A percentile compares a stretch with the other conserved stretches of the same genome.
Conservation (phyloP, 192 early-diverging fungal genomes). For the Coemansia sp. region DNA sequence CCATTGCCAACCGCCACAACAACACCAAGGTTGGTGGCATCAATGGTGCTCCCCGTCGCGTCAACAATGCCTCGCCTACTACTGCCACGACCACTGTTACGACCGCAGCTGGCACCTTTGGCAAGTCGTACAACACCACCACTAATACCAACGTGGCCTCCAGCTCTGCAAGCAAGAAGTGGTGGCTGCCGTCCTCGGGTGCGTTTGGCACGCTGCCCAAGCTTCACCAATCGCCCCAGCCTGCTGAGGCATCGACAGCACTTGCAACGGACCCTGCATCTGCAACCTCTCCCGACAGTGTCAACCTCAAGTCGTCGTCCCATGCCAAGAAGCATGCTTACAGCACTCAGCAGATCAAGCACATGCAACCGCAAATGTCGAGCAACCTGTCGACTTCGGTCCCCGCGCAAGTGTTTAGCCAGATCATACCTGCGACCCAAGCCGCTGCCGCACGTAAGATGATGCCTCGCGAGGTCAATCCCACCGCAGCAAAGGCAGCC, state of each 20-base stretch:
- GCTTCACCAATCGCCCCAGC: slow-evolving; percentile 15
- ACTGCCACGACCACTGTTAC: background rate
- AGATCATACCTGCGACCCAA: slow-evolving; percentile 55
- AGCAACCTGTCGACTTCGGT: slow-evolving; percentile 52
- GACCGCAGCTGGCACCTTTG: slow-evolving; percentile 11
- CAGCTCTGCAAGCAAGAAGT: slow-evolving; percentile 37
- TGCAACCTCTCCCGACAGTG: slow-evolving; percentile 9
- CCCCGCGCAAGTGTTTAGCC: slow-evolving; percentile 53
- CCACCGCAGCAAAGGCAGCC: slow-evolving; percentile 45
- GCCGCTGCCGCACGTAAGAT: slow-evolving; percentile 55
- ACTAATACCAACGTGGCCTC: background rate
- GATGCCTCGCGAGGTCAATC: slow-evolving; percentile 57
- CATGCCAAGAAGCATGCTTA: slow-evolving; percentile 7
- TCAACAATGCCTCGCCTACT: slow-evolving; percentile 8
- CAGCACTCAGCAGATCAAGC: slow-evolving; percentile 9
- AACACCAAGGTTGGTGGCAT: slow-evolving; percentile 15
- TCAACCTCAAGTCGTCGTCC: background rate
- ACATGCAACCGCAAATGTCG: slow-evolving; percentile 16
- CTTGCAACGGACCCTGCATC: slow-evolving; percentile 21
- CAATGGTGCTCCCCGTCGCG: slow-evolving; percentile 15
- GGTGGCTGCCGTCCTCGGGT: slow-evolving; percentile 19
- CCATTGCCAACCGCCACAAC: slow-evolving; percentile 21
- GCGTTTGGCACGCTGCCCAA: slow-evolving; percentile 13
- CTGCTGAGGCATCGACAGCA: slow-evolving; percentile 21
- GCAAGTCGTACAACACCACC: slow-evolving; percentile 11